phyloP scores from a whole-genome alignment of 129 eudicot genomes.

The Apium graveolens region DNA sequence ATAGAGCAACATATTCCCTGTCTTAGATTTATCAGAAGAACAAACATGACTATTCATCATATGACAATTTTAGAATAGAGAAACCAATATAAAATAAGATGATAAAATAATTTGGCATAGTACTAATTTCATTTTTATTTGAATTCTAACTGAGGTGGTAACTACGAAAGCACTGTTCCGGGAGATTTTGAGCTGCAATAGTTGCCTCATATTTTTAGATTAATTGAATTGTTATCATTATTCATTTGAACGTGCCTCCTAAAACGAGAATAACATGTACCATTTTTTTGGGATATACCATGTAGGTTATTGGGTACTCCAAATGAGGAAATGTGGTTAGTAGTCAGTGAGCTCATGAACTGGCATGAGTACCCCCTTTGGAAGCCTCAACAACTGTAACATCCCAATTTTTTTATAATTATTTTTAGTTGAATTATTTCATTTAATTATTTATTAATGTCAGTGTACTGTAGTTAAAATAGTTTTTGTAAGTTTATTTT shows the following conservation, averaged over 20 bases:
- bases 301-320: constrained; percentile 86
- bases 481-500: too few species aligned
- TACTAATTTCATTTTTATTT: constrained; percentile 2
- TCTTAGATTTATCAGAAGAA: too few species aligned
- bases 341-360: constrained; percentile 62
- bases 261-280: neutral
- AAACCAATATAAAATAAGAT: too few species aligned
- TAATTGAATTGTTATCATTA: neutral
- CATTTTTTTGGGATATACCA: neutral
- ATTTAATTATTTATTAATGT: too few species aligned
- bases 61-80: too few species aligned
- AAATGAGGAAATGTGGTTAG: constrained; percentile 87
- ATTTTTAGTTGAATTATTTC: too few species aligned
- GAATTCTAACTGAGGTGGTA: constrained; percentile 57
- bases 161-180: constrained; percentile 58
- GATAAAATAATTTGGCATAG: neutral
- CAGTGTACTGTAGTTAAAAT: too few species aligned
- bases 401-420: too few species aligned
- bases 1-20: too few species aligned
- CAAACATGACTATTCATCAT: too few species aligned
- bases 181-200: constrained; percentile 96
- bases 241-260: neutral
- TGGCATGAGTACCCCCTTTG: constrained; percentile 95
- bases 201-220: constrained; percentile 92
- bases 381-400: constrained; percentile 55